phyloP scores from a whole-genome alignment of 2,329 filamentous ascomycete species.

The Calonectria pteridis region DNA sequence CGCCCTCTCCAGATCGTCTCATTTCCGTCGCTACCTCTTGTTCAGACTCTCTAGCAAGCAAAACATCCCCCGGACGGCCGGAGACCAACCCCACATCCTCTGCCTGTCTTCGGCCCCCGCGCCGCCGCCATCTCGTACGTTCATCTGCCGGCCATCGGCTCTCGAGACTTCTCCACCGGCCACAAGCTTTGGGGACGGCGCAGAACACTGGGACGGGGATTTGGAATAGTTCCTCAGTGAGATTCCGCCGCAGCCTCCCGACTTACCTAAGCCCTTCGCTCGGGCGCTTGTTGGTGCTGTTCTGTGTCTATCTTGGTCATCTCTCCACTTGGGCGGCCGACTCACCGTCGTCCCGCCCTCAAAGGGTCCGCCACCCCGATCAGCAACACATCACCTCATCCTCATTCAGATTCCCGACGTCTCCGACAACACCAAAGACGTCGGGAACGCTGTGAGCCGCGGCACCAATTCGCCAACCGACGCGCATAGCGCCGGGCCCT shows the following conservation, averaged over 20 bases:
- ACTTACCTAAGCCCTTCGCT: slow-evolving; percentile 22
- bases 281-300: slow-evolving; percentile 12
- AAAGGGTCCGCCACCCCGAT: slow-evolving; percentile 7
- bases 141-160: slow-evolving; percentile 20
- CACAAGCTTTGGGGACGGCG: slow-evolving; percentile 11
- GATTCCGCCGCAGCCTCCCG: background rate
- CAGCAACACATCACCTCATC: slow-evolving; percentile 6
- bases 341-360: slow-evolving; percentile 18
- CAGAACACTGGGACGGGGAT: background rate
- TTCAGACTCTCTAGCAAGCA: background rate
- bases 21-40: background rate
- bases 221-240: slow-evolving; percentile 3
- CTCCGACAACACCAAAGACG: background rate
- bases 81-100: background rate
- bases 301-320: slow-evolving; percentile 16
- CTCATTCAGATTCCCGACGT: background rate
- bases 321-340: slow-evolving; percentile 17
- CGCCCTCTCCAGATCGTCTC: background rate
- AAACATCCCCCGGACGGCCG: background rate
- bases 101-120: slow-evolving; percentile 9
- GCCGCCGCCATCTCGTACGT: slow-evolving; percentile 8
- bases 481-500: slow-evolving; percentile 1
- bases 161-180: slow-evolving; percentile 17
- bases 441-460: background rate
- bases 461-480: slow-evolving; percentile 6